Base-by-base conservation (phyloP, 1,139 yeast genomes). In the Yamadazyma triangularis region DNA sequence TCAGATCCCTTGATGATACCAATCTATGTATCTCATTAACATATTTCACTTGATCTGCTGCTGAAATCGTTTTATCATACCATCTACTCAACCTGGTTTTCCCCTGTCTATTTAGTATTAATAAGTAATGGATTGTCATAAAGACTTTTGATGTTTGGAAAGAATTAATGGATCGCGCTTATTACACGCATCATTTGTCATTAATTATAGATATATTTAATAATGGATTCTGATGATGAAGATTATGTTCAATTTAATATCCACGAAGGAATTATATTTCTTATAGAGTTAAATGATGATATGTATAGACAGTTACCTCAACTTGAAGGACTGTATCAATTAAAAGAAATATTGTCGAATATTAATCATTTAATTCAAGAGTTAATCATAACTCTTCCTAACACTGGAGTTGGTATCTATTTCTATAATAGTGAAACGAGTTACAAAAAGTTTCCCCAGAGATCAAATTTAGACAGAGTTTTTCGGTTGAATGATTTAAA, bases 91-190 rank as follows among this genome's bases (percentile, higher is more conserved):
- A 63, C 36, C 98, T 73, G 23, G 91, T 77, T 47, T 86, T 85
- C n/a, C 98, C 97, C 58, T 88, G 96, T 39, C 95, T 73, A 53
- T 89, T 91, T 51, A 89, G 79, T 29, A 91, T 82, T 28, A 89
- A 58, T 29, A 89, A 67, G 56, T 78, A 89, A 45, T 86, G 89
- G 23, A 86, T 71, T 11, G 85, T 72, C 95, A 86, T 85, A 22
- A 16, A 23, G 23, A 14, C 24, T n/a, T 8, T 13, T 15, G 20
- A 10, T 28, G 14, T 20, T 12, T 11, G 24, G n/a, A n/a, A n/a
- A n/a, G n/a, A n/a, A n/a, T n/a, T n/a, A n/a, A n/a, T n/a, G n/a
- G n/a, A n/a, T n/a, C n/a, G n/a, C n/a, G n/a, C n/a, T n/a, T n/a
- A n/a, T n/a, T n/a, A n/a, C n/a, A n/a, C n/a, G n/a, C n/a, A n/a